Conservation (phyloP, 2,329 filamentous ascomycete genomes). For the Ilyonectria sp. region DNA sequence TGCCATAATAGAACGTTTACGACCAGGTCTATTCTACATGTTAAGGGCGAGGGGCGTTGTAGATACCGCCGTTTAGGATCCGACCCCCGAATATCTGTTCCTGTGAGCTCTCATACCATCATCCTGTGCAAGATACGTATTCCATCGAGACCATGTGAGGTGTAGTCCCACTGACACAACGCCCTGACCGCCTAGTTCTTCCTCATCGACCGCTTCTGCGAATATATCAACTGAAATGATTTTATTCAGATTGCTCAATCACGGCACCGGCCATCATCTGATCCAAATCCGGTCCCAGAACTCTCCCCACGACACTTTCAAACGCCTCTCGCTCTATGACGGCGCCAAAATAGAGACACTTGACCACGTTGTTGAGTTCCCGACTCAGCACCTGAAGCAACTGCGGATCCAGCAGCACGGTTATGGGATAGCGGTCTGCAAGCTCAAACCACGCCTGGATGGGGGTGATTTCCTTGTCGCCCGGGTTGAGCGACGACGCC, state of each 20-base stretch:
- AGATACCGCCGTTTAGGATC: neutral
- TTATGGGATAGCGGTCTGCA: constrained; percentile 57
- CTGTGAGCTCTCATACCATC: neutral
- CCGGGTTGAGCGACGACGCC: constrained; percentile 60
- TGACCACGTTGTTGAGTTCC: constrained; percentile 61
- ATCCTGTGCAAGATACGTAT: neutral
- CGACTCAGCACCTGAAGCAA: constrained; percentile 57
- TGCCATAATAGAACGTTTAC: constrained; percentile 4
- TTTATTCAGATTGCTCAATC: constrained; percentile 12
- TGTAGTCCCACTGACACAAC: neutral
- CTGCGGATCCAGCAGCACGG: constrained; percentile 52
- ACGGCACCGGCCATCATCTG: constrained; percentile 33
- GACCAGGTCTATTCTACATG: constrained; percentile 1
- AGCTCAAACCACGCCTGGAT: constrained; percentile 72
- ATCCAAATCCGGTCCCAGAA: constrained; percentile 53
- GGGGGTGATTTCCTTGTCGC: constrained; percentile 62
- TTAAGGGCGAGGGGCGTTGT: neutral
- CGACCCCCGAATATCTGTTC: neutral
- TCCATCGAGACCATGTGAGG: neutral
- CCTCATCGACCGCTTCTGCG: neutral
- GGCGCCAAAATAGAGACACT: constrained; percentile 65
- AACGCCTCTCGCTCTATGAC: constrained; percentile 62
- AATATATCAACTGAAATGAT: neutral
- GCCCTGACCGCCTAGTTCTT: neutral
- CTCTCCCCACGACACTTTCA: constrained; percentile 60